Conservation (phyloP, 495 filamentous ascomycete species). For the Copromyces sp. region DNA sequence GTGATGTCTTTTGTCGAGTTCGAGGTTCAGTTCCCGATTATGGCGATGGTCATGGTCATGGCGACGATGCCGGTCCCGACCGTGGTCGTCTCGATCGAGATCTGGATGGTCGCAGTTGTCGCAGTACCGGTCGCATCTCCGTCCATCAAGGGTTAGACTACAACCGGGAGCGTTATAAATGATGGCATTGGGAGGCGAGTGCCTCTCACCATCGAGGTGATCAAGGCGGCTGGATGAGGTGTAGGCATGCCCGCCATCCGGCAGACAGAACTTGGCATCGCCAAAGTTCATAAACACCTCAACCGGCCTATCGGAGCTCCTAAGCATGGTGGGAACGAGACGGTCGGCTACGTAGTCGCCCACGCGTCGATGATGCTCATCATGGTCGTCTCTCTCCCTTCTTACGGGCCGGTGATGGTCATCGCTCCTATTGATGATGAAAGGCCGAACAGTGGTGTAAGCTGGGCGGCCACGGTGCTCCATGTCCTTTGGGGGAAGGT, state of each 20-base stretch:
- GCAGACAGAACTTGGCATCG: background rate
- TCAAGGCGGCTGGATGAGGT: too few species aligned
- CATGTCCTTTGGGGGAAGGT: background rate
- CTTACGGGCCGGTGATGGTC: background rate
- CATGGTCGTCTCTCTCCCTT: background rate
- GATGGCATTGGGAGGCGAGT: background rate
- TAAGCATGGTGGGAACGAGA: background rate
- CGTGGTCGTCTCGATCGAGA: background rate
- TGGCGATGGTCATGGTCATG: background rate
- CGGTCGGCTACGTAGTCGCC: background rate
- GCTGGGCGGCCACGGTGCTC: background rate
- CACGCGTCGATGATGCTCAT: background rate
- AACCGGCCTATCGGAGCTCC: background rate
- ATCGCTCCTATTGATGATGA: background rate
- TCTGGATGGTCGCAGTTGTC: background rate
- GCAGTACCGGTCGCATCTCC: background rate
- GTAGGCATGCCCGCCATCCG: too few species aligned
- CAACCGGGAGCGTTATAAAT: background rate
- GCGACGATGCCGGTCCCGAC: background rate
- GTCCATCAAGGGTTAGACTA: background rate
- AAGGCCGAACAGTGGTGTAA: background rate
- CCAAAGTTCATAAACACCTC: conserved; percentile 1
- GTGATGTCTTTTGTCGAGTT: background rate
- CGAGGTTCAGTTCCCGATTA: background rate
- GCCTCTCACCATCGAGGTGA: too few species aligned